Conservation (phyloP, 2,329 filamentous ascomycete species). For the Colletotrichum tropicale region DNA sequence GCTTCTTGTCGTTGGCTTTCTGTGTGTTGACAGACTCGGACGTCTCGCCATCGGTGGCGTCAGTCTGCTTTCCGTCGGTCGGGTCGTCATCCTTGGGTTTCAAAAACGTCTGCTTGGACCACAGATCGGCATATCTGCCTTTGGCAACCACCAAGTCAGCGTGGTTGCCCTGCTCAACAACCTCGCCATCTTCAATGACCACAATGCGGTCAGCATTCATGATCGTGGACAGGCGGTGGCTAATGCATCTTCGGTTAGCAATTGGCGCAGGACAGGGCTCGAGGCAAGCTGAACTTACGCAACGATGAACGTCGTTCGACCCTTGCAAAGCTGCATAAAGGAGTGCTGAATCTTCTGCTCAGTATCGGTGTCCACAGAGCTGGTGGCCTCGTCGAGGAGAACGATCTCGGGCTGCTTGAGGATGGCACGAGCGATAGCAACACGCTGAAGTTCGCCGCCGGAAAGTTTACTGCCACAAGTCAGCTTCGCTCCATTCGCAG, state of each 20-base stretch:
- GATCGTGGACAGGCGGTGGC: slow-evolving; percentile 73
- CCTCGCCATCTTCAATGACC: slow-evolving; percentile 65
- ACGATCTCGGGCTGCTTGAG: slow-evolving; percentile 78
- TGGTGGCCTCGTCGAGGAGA: slow-evolving; percentile 80
- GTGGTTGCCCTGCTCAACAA: slow-evolving; percentile 69
- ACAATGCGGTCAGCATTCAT: slow-evolving; percentile 72
- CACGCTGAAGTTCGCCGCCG: slow-evolving; percentile 69
- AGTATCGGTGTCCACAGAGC: slow-evolving; percentile 74
- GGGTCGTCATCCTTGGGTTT: slow-evolving; percentile 45
- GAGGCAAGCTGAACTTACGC: slow-evolving; percentile 49
- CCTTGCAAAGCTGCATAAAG: slow-evolving; percentile 60
- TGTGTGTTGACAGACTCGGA: slow-evolving; percentile 38
- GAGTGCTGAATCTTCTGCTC: slow-evolving; percentile 71
- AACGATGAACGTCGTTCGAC: slow-evolving; percentile 70
- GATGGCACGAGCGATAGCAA: slow-evolving; percentile 74
- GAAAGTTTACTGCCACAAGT: slow-evolving; percentile 58
- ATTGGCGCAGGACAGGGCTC: too few relatives aligned
- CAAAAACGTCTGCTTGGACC: slow-evolving; percentile 66
- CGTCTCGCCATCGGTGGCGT: slow-evolving; percentile 41
- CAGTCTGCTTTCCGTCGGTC: not conserved
- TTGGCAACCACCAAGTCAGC: slow-evolving; percentile 59
- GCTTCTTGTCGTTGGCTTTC: slow-evolving; percentile 18
- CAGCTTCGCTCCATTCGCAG: slow-evolving; percentile 8
- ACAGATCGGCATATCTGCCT: slow-evolving; percentile 68
- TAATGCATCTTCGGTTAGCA: slow-evolving; percentile 29